Percentiles rank a stretch among this genome's conserved stretches.
phyloP scores from a whole-genome alignment of 345 rosid genomes.

The Xanthoceras sorbifolium region DNA sequence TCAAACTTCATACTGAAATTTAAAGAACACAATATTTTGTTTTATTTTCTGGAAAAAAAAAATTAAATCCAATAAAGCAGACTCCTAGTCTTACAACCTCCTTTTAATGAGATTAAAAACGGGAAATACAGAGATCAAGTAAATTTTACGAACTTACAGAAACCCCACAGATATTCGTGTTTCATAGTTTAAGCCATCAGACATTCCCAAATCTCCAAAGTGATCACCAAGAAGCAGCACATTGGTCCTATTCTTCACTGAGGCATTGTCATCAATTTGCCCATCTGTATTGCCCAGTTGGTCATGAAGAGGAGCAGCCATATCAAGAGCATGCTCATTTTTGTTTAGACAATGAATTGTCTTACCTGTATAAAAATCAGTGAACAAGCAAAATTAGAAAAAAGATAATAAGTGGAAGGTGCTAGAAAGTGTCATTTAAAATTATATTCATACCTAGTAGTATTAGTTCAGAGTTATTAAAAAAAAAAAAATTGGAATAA shows the following conservation, averaged over 20 bases:
- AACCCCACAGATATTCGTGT: slow-evolving; percentile 79
- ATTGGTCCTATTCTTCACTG: slow-evolving; percentile 67
- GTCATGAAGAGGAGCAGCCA: slow-evolving; percentile 82
- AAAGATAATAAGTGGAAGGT: background rate
- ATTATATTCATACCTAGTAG: background rate
- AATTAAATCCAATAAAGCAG: background rate
- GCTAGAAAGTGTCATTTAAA: background rate
- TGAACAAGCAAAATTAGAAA: slow-evolving; percentile 14
- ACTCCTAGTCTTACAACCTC: background rate
- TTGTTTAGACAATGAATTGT: slow-evolving; percentile 80
- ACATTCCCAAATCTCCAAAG: slow-evolving; percentile 83
- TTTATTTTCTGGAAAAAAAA: background rate
- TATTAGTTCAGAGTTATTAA: background rate
- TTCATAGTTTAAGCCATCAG: slow-evolving; percentile 80
- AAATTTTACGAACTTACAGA: slow-evolving; percentile 52
- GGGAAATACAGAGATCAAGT: slow-evolving; percentile 1
- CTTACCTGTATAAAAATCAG: slow-evolving; percentile 52
- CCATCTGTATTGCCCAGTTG: slow-evolving; percentile 47
- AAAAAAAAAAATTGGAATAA: background rate
- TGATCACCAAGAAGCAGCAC: slow-evolving; percentile 92
- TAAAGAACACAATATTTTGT: background rate
- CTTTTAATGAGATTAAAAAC: background rate
- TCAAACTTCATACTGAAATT: background rate
- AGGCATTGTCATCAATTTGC: slow-evolving; percentile 37
- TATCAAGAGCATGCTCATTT: slow-evolving; percentile 88